Evolutionary conservation across 495 filamentous ascomycete genomes (phyloP).

Genomic region (Neurospora sp.): DNA sequence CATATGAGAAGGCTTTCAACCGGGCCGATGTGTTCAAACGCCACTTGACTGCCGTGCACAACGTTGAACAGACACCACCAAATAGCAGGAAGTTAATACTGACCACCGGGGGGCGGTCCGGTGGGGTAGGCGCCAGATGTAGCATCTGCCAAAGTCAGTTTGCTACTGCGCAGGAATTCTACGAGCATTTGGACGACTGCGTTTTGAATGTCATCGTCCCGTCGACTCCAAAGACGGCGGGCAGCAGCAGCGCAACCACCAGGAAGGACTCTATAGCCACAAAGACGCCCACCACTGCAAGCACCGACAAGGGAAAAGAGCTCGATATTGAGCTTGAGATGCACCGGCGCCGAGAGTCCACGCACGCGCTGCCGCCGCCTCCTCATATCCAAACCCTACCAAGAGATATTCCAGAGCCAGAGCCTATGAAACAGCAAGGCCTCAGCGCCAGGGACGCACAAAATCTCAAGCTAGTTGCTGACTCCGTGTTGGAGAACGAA

Average conservation of each 20-base stretch:
- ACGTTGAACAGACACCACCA: constrained; percentile 89
- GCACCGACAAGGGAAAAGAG: constrained; percentile 22
- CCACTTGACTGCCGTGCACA: constrained; percentile 86
- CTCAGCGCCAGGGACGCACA: not conserved
- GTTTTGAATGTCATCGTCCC: constrained; percentile 94
- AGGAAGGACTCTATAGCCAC: constrained; percentile 20
- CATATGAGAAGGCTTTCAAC: constrained; percentile 97
- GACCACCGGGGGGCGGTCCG: constrained; percentile 11
- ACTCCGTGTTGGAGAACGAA: not conserved
- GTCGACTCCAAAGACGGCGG: constrained; percentile 49
- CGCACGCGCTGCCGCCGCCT: not conserved
- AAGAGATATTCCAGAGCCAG: not conserved
- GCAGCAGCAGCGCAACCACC: constrained; percentile 8
- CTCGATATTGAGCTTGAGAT: constrained; percentile 8
- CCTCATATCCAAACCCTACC: constrained; percentile 1
- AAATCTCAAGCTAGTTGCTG: not conserved
- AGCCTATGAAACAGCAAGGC: not conserved
- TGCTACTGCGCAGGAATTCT: constrained; percentile 89
- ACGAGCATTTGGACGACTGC: constrained; percentile 97
- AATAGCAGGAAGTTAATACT: constrained; percentile 68
- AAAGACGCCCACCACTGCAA: constrained; percentile 18
- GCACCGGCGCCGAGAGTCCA: constrained; percentile 1
- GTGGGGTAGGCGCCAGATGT: constrained; percentile 76
- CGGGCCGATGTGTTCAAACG: constrained; percentile 98
- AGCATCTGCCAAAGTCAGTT: constrained; percentile 92